Evolutionary conservation across 78 protist species (phyloP), one percentile per base, ranked within the genome.

Genomic region (Planoprotostelium fungivorum): DNA sequence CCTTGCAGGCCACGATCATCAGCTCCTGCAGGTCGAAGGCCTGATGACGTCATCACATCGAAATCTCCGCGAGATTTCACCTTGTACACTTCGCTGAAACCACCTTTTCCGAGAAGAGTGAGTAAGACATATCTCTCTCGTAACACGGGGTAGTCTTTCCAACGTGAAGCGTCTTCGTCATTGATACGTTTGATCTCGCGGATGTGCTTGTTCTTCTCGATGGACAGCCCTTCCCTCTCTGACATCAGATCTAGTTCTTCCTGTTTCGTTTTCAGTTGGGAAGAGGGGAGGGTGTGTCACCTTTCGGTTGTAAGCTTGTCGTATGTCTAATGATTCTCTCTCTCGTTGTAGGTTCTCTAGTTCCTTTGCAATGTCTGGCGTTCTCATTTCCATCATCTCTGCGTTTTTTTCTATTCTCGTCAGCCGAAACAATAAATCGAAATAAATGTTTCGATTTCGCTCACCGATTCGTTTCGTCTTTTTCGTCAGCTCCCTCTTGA

Each of bases 1-100:
- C 86, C 95, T 98, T 98, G 89, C 98, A 96, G 0, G 99, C 98
- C n/a, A 97, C 98, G 10, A 63, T 0, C n/a, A 38, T 29, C 34
- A 1, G 16, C 34, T 89, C 90, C 23, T n/a, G 38, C 16, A 94
- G 73, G 84, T 97, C 99, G 87, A 38, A 96, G n/a, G 97, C 98
- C 92, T 92, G 87, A 0, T 9, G 29, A 39, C 34, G 37, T 35
- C 1, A 87, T 36, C 9, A 35, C 37, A 87, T 37, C 1, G 36
- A 39, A 36, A 39, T 25, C 9, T 87, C 31, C 1, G 28, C 10
- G 29, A 87, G 1, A 10, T 87, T 9, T 39, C 36, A 87, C 39
- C 88, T 95, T 95, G 73, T 37, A 97, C 38, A 97, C 99, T 37
- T 96, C 98, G 34, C 93, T 35, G 93, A 97, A 97, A 29, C 99